Percentiles rank a stretch among this genome's conserved stretches.
Conservation (phyloP, 768 basidiomycete species). For the Rhizopogon sp. region DNA sequence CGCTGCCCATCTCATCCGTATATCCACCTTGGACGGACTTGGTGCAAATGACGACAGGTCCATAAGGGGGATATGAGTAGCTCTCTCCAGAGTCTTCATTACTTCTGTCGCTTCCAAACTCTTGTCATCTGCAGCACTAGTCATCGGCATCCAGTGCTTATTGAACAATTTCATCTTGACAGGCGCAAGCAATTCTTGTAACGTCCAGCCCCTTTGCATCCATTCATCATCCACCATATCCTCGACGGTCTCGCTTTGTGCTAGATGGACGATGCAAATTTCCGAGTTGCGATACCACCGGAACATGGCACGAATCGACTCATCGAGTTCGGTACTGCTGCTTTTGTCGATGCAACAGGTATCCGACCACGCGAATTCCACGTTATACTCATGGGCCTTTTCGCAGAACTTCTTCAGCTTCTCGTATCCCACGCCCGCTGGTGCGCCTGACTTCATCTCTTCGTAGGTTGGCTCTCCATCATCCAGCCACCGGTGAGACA, state of each 20-base stretch:
- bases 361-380: not conserved
- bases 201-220: constrained; percentile 3
- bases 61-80: no score
- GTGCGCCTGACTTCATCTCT: not conserved
- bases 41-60: no score
- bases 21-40: no score
- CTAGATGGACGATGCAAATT: constrained; percentile 5
- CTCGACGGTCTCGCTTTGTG: not conserved
- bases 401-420: not conserved
- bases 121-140: no score
- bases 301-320: constrained; percentile 12
- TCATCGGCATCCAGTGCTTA: not conserved
- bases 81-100: no score
- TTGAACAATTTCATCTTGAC: not conserved
- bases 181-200: constrained; percentile 3
- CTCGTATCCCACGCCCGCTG: not conserved
- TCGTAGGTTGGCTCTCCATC: not conserved
- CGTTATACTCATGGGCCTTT: no score
- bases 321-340: constrained; percentile 10
- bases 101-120: no score
- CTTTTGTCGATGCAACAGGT: constrained; percentile 8
- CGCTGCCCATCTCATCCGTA: constrained; percentile 10
- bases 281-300: constrained; percentile 9
- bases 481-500: constrained; percentile 2
- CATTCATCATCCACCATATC: not conserved